Conservation (phyloP, 306 rosid species). For the Oxytropis ochrocephala region DNA sequence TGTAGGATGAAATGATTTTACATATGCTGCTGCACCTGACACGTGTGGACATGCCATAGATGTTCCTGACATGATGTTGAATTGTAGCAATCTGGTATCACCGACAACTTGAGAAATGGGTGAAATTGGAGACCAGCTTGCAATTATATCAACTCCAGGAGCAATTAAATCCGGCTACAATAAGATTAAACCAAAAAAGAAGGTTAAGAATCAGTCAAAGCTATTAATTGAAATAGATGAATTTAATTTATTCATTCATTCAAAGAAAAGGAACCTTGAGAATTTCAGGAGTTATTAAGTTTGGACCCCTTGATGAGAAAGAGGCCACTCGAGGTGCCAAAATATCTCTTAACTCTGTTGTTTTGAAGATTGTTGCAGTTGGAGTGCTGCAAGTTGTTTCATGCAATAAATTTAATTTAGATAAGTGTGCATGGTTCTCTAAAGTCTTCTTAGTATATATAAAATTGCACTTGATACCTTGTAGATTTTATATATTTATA, state of each 20-base stretch:
- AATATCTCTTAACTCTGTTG: neutral
- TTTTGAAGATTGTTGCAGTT: conserved; percentile 27
- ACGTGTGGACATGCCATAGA: neutral
- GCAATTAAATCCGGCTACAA: neutral
- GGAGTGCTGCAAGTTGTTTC: conserved; percentile 4
- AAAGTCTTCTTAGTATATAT: neutral
- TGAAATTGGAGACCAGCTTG: neutral
- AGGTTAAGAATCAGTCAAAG: neutral
- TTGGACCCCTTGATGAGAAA: neutral
- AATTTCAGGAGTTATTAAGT: neutral
- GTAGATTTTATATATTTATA: conserved; percentile 13
- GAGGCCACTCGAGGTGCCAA: conserved; percentile 12
- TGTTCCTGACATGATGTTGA: neutral
- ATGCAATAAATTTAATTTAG: neutral
- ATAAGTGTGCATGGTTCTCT: neutral
- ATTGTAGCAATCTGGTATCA: neutral
- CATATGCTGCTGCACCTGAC: neutral
- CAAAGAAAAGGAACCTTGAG: neutral
- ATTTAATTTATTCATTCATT: neutral
- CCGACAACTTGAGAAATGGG: neutral
- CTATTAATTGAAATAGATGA: too few species aligned
- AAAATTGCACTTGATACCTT: conserved; percentile 2
- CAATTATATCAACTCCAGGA: neutral
- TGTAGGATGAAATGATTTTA: neutral
- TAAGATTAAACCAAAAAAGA: neutral